Evolutionary conservation across 2,329 filamentous ascomycete genomes (phyloP), one percentile per base, ranked within the genome.

Genomic region (Penicillium sp.): DNA sequence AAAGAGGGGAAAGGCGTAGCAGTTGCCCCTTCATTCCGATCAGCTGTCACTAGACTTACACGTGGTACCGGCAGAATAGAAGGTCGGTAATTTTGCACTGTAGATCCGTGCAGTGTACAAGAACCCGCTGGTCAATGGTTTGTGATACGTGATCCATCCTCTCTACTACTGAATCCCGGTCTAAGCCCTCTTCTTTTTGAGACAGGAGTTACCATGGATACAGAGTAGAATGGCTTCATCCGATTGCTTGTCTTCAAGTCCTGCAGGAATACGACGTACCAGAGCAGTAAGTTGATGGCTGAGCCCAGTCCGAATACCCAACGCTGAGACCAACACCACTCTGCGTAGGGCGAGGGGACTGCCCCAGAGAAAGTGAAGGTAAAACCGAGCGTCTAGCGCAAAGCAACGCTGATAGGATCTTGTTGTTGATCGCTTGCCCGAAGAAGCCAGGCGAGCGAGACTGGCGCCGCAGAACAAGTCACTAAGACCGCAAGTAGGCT

Each of bases 21-120:
- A 38, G 26, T 23, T 13, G 13, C 18, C 47, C 49, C 55, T 58
- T 51, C 57, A 60, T 60, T 60, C 57, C 53, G 56, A 60, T 58
- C 51, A 8, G 41, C 41, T 45, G 42, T 45, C 47, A 50, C 33
- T 33, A 13, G 24, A 21, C 42, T 26, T 10, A 34, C 56, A 58
- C 53, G 53, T 60, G 55, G 55, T 46, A 36, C 29, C 23, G 47
- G 36, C 38, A 43, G 29, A 29, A 26, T 39, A 23, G 23, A 12
- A 29, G 7, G 7, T 39, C 36, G 26, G 44, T 34, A 47, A 47
- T 47, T 16, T 24, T 26, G 29, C 13, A 18, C 4, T 24, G 45
- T 39, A 18, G 45, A 29, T 39, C 36, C 16, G 18, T 23, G 10
- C 7, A 9, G 41, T 42, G 9, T 42, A 6, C 13, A 33, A 28